Evolutionary conservation across 176 grass and related monocot genomes (phyloP).

Genomic region (Triticum turgidum): DNA sequence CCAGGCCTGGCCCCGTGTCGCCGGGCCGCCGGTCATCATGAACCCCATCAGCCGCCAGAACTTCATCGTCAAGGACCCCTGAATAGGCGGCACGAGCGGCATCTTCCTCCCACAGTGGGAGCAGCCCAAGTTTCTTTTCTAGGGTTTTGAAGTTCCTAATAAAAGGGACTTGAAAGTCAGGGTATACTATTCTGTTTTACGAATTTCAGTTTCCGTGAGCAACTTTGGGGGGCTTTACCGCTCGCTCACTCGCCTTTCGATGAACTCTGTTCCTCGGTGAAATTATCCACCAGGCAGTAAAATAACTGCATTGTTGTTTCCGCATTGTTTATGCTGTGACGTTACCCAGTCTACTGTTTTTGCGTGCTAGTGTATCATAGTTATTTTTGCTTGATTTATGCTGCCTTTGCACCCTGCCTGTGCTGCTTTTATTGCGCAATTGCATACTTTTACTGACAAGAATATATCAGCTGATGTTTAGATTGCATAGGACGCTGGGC

Average conservation of each 20-base stretch:
- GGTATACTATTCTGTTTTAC: not conserved
- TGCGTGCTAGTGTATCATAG: not conserved
- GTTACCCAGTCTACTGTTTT: not conserved
- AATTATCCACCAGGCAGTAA: constrained; percentile 17
- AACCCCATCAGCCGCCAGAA: constrained; percentile 96
- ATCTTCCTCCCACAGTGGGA: too few species aligned
- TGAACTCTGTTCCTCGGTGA: constrained; percentile 8
- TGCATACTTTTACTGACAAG: not conserved
- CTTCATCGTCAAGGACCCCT: constrained; percentile 63
- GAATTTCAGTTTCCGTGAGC: not conserved
- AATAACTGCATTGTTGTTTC: constrained; percentile 27
- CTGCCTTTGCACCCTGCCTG: not conserved
- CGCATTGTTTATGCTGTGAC: not conserved
- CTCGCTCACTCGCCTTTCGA: not conserved
- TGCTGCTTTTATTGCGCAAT: not conserved
- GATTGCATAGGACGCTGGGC: not conserved
- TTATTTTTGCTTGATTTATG: not conserved
- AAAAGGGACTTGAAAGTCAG: not conserved
- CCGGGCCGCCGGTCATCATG: constrained; percentile 86
- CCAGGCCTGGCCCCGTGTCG: constrained; percentile 90
- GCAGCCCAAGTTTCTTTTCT: constrained; percentile 16
- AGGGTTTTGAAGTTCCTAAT: constrained; percentile 23
- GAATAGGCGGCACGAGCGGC: not conserved
- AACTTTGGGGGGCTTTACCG: not conserved
- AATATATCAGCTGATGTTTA: not conserved